A percentile compares a stretch with the other conserved stretches of the same genome.
Conservation (phyloP, 2,329 filamentous ascomycete species). For the Fusarium sp. region DNA sequence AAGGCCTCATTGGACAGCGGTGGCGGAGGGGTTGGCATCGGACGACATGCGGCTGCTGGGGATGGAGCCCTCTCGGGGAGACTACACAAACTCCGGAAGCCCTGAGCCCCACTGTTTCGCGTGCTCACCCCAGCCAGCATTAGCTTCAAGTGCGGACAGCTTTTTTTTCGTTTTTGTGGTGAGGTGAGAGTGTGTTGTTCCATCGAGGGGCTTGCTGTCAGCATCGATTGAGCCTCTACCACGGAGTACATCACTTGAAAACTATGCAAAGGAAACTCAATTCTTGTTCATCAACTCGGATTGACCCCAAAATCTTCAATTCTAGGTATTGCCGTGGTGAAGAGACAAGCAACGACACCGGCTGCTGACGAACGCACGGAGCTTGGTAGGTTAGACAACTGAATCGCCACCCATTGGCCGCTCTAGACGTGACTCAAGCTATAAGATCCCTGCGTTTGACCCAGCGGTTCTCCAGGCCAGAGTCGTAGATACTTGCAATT, state of each 20-base stretch:
- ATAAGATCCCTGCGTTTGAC: slow-evolving; percentile 12
- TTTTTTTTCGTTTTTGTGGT: not conserved
- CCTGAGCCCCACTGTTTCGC: slow-evolving; percentile 10
- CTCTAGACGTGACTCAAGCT: slow-evolving; percentile 27
- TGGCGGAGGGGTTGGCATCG: slow-evolving; percentile 9
- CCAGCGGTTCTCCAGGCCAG: slow-evolving; percentile 15
- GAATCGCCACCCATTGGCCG: slow-evolving; percentile 22
- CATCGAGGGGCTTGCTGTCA: not conserved
- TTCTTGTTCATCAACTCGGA: not conserved
- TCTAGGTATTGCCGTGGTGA: not conserved
- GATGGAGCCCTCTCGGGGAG: slow-evolving; percentile 19
- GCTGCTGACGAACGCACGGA: slow-evolving; percentile 11
- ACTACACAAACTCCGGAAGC: slow-evolving; percentile 24
- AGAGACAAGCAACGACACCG: slow-evolving; percentile 5
- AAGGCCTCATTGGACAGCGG: slow-evolving; percentile 19
- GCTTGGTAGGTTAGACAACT: slow-evolving; percentile 21
- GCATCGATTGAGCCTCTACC: not conserved
- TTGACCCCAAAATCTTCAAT: not conserved
- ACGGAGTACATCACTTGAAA: not conserved
- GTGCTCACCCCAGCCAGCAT: slow-evolving; percentile 7
- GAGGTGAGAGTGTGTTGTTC: not conserved
- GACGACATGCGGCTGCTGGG: slow-evolving; percentile 25
- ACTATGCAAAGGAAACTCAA: not conserved
- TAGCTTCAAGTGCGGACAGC: slow-evolving; percentile 21
- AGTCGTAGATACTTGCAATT: slow-evolving; percentile 6